Evolutionary conservation across 2,329 filamentous ascomycete species (phyloP).

Genomic region (Ilyonectria sp.): DNA sequence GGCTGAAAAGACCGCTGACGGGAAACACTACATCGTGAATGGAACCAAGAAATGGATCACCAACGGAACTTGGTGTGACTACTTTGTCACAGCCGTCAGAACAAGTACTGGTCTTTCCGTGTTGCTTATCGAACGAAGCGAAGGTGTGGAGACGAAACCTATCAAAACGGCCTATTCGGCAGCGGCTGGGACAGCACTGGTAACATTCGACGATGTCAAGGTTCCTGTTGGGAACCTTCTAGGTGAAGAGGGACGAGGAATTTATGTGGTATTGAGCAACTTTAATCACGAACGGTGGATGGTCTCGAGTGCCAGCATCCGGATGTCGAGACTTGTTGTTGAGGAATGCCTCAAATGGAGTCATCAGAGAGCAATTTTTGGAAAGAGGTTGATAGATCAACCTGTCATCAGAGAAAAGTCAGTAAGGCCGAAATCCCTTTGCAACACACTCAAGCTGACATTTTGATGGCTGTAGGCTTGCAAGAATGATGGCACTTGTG

Average conservation of each 20-base stretch:
- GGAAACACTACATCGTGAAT: constrained; percentile 79
- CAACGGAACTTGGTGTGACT: constrained; percentile 84
- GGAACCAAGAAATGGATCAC: constrained; percentile 90
- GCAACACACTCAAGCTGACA: constrained; percentile 9
- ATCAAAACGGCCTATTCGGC: constrained; percentile 89
- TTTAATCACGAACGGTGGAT: constrained; percentile 93
- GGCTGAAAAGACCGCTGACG: constrained; percentile 81
- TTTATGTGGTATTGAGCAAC: constrained; percentile 86
- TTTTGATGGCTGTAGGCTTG: constrained; percentile 66
- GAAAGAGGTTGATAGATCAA: constrained; percentile 85
- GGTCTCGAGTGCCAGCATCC: constrained; percentile 73
- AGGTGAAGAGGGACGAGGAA: constrained; percentile 87
- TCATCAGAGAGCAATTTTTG: constrained; percentile 88
- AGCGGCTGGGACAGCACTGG: constrained; percentile 82
- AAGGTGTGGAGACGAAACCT: constrained; percentile 81
- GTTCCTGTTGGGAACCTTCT: constrained; percentile 84
- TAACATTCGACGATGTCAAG: constrained; percentile 90
- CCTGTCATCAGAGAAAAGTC: constrained; percentile 87
- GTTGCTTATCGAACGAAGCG: constrained; percentile 79
- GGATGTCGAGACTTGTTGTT: constrained; percentile 77
- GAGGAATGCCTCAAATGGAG: constrained; percentile 92
- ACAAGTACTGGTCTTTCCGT: constrained; percentile 86
- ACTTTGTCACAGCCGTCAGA: constrained; percentile 85
- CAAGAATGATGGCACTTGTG: constrained; percentile 86
- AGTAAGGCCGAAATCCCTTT: background rate